Conservation (phyloP, 345 rosid species). For the Raphanus sativus region DNA sequence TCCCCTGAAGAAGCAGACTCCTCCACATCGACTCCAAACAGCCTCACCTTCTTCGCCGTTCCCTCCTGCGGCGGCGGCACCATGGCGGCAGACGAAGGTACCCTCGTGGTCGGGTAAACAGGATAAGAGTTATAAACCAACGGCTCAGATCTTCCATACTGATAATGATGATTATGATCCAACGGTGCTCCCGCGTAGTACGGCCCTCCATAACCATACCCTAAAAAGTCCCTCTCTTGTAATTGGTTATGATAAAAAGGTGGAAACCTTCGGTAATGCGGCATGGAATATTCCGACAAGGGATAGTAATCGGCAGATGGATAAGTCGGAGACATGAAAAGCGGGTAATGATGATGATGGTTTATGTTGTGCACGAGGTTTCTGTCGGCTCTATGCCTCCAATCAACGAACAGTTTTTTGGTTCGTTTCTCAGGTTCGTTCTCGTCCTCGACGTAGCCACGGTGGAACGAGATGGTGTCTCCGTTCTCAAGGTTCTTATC, state of each 20-base stretch:
- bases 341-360: slow-evolving; percentile 2
- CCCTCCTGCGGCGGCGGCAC: neutral
- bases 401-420: slow-evolving; percentile 57
- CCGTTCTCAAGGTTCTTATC: slow-evolving; percentile 81
- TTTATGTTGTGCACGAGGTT: slow-evolving; percentile 28
- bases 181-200: slow-evolving; percentile 46
- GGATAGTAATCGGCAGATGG: slow-evolving; percentile 25
- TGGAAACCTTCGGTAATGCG: slow-evolving; percentile 21
- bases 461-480: slow-evolving; percentile 74
- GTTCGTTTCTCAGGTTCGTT: slow-evolving; percentile 48
- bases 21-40: slow-evolving; percentile 70
- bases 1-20: slow-evolving; percentile 45
- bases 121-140: slow-evolving; percentile 64
- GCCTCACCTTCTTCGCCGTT: slow-evolving; percentile 53
- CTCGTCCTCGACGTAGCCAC: slow-evolving; percentile 54
- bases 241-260: neutral
- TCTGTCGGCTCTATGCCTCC: slow-evolving; percentile 61
- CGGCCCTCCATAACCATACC: slow-evolving; percentile 33
- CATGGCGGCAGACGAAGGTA: neutral
- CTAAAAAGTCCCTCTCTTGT: slow-evolving; percentile 31
- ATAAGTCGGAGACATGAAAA: slow-evolving; percentile 21
- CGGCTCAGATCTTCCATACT: slow-evolving; percentile 38
- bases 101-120: slow-evolving; percentile 36
- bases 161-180: slow-evolving; percentile 26
- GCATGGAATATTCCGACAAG: slow-evolving; percentile 24